Percentiles rank a stretch among this genome's conserved stretches.
phyloP scores from a whole-genome alignment of 1,139 yeast genomes.

The Candida smagusa region DNA sequence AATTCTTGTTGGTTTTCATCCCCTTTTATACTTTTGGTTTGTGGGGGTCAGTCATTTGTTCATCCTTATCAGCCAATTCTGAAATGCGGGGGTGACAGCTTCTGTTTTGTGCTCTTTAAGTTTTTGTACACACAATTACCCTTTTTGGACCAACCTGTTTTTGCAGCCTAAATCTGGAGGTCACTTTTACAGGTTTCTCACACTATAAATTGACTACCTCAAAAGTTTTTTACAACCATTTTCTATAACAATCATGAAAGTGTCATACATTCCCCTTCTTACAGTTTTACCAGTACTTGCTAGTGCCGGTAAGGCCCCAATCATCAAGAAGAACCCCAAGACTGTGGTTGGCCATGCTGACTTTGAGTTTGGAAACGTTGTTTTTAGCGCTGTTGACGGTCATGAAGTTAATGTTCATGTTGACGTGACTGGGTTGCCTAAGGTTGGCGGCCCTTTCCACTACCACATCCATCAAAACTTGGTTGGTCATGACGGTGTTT shows the following conservation, averaged over 20 bases:
- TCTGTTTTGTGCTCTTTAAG: too few relatives aligned
- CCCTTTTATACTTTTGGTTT: slow-evolving; percentile 10
- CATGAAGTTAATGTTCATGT: slow-evolving; percentile 56
- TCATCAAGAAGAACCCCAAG: slow-evolving; percentile 39
- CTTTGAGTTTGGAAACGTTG: slow-evolving; percentile 55
- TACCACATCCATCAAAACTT: slow-evolving; percentile 55
- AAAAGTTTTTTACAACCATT: background rate
- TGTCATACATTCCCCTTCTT: background rate
- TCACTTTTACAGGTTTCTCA: too few relatives aligned
- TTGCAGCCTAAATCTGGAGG: too few relatives aligned
- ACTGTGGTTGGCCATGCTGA: slow-evolving; percentile 55
- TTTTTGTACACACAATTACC: too few relatives aligned
- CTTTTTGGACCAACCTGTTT: too few relatives aligned
- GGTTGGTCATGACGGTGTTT: slow-evolving; percentile 25
- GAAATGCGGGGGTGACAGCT: too few relatives aligned
- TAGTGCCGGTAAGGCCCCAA: slow-evolving; percentile 36
- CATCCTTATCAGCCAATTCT: too few relatives aligned
- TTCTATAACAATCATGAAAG: background rate
- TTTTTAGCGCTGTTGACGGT: slow-evolving; percentile 44
- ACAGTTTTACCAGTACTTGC: slow-evolving; percentile 1
- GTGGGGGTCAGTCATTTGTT: background rate
- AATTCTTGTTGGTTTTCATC: background rate
- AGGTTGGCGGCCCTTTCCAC: slow-evolving; percentile 53
- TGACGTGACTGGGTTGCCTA: slow-evolving; percentile 57
- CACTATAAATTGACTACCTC: background rate